Conservation (phyloP, 768 basidiomycete species). For the Amanita pallidorosea region DNA sequence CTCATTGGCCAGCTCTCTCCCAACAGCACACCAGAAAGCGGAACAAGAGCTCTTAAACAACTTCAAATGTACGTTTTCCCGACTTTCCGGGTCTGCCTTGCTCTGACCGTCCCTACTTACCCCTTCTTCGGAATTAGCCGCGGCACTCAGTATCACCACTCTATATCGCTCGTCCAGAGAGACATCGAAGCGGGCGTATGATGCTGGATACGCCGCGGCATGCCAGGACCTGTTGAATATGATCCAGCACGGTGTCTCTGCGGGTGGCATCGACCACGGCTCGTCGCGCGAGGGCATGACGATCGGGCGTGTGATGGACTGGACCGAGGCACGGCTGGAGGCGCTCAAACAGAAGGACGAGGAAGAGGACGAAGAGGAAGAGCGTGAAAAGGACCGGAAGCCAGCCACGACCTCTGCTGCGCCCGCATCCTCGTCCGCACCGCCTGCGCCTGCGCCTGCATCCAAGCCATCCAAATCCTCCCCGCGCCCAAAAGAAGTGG, state of each 20-base stretch:
- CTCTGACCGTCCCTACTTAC: neutral
- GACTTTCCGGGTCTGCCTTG: neutral
- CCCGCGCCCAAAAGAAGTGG: neutral
- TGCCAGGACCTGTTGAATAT: conserved; percentile 74
- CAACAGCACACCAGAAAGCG: conserved; percentile 61
- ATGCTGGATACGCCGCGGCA: conserved; percentile 69
- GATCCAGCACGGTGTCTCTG: conserved; percentile 76
- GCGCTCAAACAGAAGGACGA: conserved; percentile 67
- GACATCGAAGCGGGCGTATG: conserved; percentile 72
- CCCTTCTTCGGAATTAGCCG: conserved; percentile 34
- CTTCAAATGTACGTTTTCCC: conserved; percentile 50
- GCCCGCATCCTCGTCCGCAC: conserved; percentile 1
- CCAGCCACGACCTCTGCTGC: conserved; percentile 14
- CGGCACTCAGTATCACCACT: conserved; percentile 76
- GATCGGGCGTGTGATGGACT: conserved; percentile 75
- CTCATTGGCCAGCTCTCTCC: conserved; percentile 68
- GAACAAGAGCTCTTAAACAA: conserved; percentile 76
- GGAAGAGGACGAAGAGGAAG: conserved; percentile 77
- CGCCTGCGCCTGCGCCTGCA: neutral
- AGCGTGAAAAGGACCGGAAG: conserved; percentile 46
- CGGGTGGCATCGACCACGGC: conserved; percentile 34
- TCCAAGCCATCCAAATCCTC: conserved; percentile 13
- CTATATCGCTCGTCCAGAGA: conserved; percentile 72
- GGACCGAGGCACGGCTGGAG: conserved; percentile 74
- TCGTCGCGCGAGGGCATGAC: conserved; percentile 49